Percentiles rank a stretch among this genome's conserved stretches.
phyloP scores from a whole-genome alignment of 768 basidiomycete genomes.

The Dentipellis sp. region DNA sequence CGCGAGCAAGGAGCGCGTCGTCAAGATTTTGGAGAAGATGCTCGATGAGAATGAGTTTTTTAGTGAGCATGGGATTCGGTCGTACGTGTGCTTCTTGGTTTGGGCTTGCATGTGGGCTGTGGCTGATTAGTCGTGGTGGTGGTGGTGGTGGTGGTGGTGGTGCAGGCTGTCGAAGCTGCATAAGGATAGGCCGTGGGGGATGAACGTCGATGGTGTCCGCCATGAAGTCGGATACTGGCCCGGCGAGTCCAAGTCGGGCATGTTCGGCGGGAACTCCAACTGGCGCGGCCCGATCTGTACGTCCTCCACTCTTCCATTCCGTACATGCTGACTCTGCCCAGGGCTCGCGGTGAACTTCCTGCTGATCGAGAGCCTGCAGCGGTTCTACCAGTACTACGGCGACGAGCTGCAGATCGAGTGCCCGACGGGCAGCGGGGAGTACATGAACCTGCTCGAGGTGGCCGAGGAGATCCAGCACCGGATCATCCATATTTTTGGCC shows the following conservation, averaged over 20 bases:
- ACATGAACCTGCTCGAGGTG: slow-evolving; percentile 89
- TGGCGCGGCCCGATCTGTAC: slow-evolving; percentile 89
- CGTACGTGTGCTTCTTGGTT: slow-evolving; percentile 41
- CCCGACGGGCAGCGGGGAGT: slow-evolving; percentile 94
- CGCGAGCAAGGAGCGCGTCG: slow-evolving; percentile 84
- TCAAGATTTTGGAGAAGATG: slow-evolving; percentile 91
- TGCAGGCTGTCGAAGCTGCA: slow-evolving; percentile 80
- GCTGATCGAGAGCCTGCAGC: slow-evolving; percentile 90
- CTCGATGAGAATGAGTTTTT: slow-evolving; percentile 95
- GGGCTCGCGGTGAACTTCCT: slow-evolving; percentile 97
- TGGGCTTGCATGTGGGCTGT: neutral
- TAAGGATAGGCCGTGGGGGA: slow-evolving; percentile 89
- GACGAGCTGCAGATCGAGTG: slow-evolving; percentile 91
- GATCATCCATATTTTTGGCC: slow-evolving; percentile 97
- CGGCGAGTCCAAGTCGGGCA: slow-evolving; percentile 91
- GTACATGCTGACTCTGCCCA: slow-evolving; percentile 18
- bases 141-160: neutral
- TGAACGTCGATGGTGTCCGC: slow-evolving; percentile 85
- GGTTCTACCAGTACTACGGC: slow-evolving; percentile 98
- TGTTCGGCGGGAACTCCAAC: slow-evolving; percentile 99
- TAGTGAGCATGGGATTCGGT: slow-evolving; percentile 91
- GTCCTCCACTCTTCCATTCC: slow-evolving; percentile 13
- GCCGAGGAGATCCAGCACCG: slow-evolving; percentile 98
- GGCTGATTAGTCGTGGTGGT: neutral
- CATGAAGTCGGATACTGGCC: slow-evolving; percentile 98